Conservation (phyloP, 2,329 filamentous ascomycete species). For the Aureobasidium mangrovei region DNA sequence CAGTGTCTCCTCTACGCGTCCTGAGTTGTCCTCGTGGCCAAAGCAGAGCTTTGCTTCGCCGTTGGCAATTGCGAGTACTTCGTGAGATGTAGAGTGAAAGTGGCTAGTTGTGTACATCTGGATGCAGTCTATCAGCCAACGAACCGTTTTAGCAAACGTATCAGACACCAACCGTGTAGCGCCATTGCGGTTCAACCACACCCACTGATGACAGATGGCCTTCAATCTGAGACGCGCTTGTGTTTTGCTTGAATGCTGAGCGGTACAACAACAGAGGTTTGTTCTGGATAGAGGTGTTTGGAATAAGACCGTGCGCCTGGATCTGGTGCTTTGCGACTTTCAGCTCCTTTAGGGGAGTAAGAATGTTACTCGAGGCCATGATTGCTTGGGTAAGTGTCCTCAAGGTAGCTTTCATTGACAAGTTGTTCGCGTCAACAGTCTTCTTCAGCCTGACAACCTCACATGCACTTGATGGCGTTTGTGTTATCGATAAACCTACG, state of each 20-base stretch:
- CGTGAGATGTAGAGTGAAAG: slow-evolving; percentile 60
- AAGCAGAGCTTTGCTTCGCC: slow-evolving; percentile 57
- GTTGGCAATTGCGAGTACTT: slow-evolving; percentile 52
- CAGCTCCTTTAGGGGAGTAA: slow-evolving; percentile 43
- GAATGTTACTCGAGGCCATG: slow-evolving; percentile 12
- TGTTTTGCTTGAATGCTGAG: slow-evolving; percentile 40
- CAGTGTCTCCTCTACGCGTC: slow-evolving; percentile 47
- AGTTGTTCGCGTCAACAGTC: too few relatives aligned
- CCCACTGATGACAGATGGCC: slow-evolving; percentile 44
- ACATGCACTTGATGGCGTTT: too few relatives aligned
- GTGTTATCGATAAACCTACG: too few relatives aligned
- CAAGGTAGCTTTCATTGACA: background rate
- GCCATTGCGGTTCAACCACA: slow-evolving; percentile 56
- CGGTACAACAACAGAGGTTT: slow-evolving; percentile 61
- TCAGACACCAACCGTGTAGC: slow-evolving; percentile 39
- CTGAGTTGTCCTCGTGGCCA: slow-evolving; percentile 54
- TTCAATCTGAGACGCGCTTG: slow-evolving; percentile 45
- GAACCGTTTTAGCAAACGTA: background rate
- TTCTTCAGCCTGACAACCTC: too few relatives aligned
- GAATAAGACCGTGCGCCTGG: slow-evolving; percentile 46
- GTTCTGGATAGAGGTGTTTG: slow-evolving; percentile 56
- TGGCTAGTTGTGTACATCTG: slow-evolving; percentile 57
- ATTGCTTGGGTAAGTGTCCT: background rate
- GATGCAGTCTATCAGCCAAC: background rate
- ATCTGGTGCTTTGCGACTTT: slow-evolving; percentile 52